Conservation (phyloP, 345 rosid genomes). For the Gossypium mustelinum region DNA sequence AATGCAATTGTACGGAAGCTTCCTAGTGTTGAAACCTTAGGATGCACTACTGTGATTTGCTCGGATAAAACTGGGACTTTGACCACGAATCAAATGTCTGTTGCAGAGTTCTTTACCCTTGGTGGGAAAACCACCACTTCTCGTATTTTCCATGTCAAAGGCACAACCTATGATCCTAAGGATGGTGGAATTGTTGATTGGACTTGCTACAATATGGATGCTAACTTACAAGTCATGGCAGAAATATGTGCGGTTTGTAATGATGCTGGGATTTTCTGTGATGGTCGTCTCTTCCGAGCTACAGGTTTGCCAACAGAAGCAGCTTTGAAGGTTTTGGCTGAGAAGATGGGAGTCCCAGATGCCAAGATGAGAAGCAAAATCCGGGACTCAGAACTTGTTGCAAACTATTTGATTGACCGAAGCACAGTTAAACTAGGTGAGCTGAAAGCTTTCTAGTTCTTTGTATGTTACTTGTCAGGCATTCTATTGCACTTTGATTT, state of each 20-base stretch:
- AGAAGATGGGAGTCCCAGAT: constrained; percentile 82
- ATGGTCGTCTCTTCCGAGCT: constrained; percentile 73
- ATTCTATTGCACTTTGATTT: constrained; percentile 10
- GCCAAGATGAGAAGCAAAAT: constrained; percentile 46
- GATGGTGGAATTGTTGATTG: constrained; percentile 90
- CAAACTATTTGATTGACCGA: constrained; percentile 55
- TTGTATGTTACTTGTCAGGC: background rate
- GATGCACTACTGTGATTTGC: constrained; percentile 96
- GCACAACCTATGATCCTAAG: constrained; percentile 93
- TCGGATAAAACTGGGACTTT: constrained; percentile 94
- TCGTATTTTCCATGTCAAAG: constrained; percentile 65
- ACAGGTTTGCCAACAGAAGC: constrained; percentile 97
- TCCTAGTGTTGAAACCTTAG: constrained; percentile 91
- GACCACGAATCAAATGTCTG: constrained; percentile 96
- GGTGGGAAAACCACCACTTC: constrained; percentile 55
- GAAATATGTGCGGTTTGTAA: constrained; percentile 84
- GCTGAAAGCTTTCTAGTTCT: constrained; percentile 10
- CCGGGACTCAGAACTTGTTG: constrained; percentile 44
- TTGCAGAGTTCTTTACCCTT: constrained; percentile 66
- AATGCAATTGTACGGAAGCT: constrained; percentile 86
- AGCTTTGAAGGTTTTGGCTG: constrained; percentile 87
- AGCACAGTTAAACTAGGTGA: constrained; percentile 65
- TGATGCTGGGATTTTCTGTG: constrained; percentile 74
- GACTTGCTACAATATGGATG: constrained; percentile 78
- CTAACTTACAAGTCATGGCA: constrained; percentile 77